Conservation (phyloP, 1,284 basidiomycete genomes). For the Ustilago sp. region DNA sequence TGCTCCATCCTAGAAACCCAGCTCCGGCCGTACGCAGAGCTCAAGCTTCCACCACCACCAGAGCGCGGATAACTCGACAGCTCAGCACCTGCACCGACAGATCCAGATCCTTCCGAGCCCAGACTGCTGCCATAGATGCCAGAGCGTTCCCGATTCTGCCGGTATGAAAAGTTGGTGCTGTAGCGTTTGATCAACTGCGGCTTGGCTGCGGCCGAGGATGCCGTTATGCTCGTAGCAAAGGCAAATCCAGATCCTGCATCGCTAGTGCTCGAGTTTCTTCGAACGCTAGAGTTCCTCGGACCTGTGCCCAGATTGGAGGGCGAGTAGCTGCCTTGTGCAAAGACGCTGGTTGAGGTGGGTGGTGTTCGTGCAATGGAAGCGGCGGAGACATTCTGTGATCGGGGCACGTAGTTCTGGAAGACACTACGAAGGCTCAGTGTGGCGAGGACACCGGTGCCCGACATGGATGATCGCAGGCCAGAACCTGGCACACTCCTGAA, state of each 20-base stretch:
- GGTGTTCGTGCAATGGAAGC: slow-evolving; percentile 43
- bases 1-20: slow-evolving; percentile 59
- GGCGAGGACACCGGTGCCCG: slow-evolving; percentile 17
- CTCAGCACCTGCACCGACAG: slow-evolving; percentile 31
- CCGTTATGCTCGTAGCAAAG: slow-evolving; percentile 24
- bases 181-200: slow-evolving; percentile 64
- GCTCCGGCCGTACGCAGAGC: slow-evolving; percentile 47
- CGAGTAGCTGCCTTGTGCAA: slow-evolving; percentile 35
- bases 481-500: slow-evolving; percentile 38
- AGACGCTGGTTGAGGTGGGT: slow-evolving; percentile 26
- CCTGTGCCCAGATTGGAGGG: slow-evolving; percentile 41
- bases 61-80: slow-evolving; percentile 44
- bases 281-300: slow-evolving; percentile 31
- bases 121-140: slow-evolving; percentile 43
- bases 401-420: slow-evolving; percentile 54
- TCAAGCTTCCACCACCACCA: slow-evolving; percentile 40
- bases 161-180: slow-evolving; percentile 57
- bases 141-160: slow-evolving; percentile 37
- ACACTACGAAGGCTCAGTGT: slow-evolving; percentile 49
- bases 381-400: slow-evolving; percentile 32
- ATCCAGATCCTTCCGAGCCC: slow-evolving; percentile 33
- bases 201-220: slow-evolving; percentile 27
- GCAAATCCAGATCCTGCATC: slow-evolving; percentile 45
- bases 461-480: slow-evolving; percentile 31
- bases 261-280: slow-evolving; percentile 43